Base-by-base conservation (phyloP, 495 filamentous ascomycete genomes). In the Filosporella fistucella region DNA sequence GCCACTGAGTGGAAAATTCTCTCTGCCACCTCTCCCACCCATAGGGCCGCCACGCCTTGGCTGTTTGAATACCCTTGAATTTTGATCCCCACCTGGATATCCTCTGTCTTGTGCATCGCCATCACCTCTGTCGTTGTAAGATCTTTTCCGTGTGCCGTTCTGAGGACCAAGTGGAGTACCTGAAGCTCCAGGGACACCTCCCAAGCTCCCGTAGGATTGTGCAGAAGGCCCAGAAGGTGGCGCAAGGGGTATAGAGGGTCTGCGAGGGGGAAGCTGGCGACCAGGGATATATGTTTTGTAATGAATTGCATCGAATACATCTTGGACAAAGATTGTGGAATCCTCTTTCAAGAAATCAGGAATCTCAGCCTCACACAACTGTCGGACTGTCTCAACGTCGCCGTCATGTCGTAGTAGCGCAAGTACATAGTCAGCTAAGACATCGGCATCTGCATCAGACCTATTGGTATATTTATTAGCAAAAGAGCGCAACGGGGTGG, bases 381-480 rank as follows among this genome's bases (percentile, higher is more conserved):
- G 72, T 58, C 82, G 80, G 28, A 95, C 83, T 41, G 82, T 74
- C 4, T 84, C 77, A n/a, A 79, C 76, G 17, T 81, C 75, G 50
- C 86, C 86, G 56, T 96, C 89, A 43, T 88, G 82, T 45, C 80
- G 80, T 25, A 96, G 72, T 9, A 98, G 79, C n/a, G 91, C 91
- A 24, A 96, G 70, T 0, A 98, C 88, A 60, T 96, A 98, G 60
- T 98, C 93, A 24, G 90, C 91, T 13, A 98, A 84, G 3, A 98
- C 89, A 58, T 96, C 90, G 23, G 89, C 83, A 63, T 98, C 93
- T 38, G 91, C 93, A 64, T 96, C 93, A 12, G 90, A 95, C 46
- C 89, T 95, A 26, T 53, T 21, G 16, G n/a, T 0, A 32, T 40
- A 37, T 35, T 18, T 42, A 33, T 26, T 37, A 24, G 13, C 17